Base-by-base conservation (phyloP, 805 yeast genomes). In the Torulaspora franciscae region DNA sequence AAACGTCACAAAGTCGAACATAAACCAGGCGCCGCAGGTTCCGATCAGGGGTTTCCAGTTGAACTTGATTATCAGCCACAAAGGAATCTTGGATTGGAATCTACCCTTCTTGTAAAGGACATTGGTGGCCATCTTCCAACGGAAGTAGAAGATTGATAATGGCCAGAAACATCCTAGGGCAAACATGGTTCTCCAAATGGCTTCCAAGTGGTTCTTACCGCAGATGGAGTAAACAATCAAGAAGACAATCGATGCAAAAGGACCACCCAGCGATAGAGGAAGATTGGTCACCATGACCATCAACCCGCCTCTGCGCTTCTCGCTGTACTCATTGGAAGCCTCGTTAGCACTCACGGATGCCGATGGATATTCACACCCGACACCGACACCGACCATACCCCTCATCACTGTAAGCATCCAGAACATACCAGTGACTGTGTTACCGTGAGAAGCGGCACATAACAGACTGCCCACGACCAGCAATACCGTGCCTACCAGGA, bases 1-100 rank as follows among this genome's bases (percentile, higher is more conserved):
- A 70, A 84, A 85, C 6, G 85, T 80, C 55, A 85, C 85, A 56
- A 84, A 85, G 67, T 85, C 95, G 59, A 82, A 85, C 55, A 84
- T 70, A 68, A 84, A 84, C 93, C 93, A 85, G 46, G 84, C 76
- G 4, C 78, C 80, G 60, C 85, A 79, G 13, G 86, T 80, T 28
- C 91, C 93, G 25, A 83, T 52, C 17, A 85, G 58, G 45, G 85
- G 69, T 34, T 58, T 67, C 90, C 91, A 84, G 67, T 82, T 83
- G 65, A 68, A 84, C 57, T 76, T 79, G 46, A 82, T 42, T 0
- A 81, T 79, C 28, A 83, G 71, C 67, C 68, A 63, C 62, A 81
- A 82, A 28, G 82, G 82, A 14, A 77, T 83, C 37, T 61, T 64
- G 47, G 65, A 72, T 58, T 72, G 77, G 56, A 85, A 80, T 26